Percentiles rank a stretch among this genome's conserved stretches.
phyloP scores from a whole-genome alignment of 2,329 filamentous ascomycete genomes.

The Penicillium sp. region DNA sequence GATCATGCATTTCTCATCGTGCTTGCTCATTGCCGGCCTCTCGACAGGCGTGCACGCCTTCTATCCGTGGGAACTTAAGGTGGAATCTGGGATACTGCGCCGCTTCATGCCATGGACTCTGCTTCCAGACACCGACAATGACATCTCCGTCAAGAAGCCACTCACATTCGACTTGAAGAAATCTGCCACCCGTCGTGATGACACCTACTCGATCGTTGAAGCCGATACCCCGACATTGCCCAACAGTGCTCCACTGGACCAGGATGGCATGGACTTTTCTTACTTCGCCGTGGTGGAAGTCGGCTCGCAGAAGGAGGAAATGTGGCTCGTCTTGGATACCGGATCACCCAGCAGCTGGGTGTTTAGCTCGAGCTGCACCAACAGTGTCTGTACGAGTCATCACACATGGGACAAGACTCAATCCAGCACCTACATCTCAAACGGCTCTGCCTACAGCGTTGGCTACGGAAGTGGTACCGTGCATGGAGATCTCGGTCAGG shows the following conservation, averaged over 20 bases:
- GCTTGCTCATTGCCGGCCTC: slow-evolving; percentile 32
- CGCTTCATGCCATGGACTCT: slow-evolving; percentile 35
- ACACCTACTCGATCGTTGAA: slow-evolving; percentile 45
- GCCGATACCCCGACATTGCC: slow-evolving; percentile 38
- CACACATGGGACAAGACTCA: slow-evolving; percentile 62
- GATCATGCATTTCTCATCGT: slow-evolving; percentile 39
- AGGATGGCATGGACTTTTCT: slow-evolving; percentile 52
- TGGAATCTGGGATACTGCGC: slow-evolving; percentile 18
- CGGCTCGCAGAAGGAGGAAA: slow-evolving; percentile 48
- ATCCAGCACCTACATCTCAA: slow-evolving; percentile 58
- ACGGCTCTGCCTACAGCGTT: slow-evolving; percentile 55
- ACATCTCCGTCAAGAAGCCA: slow-evolving; percentile 18
- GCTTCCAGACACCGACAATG: slow-evolving; percentile 14
- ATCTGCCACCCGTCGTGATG: slow-evolving; percentile 42
- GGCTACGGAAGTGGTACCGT: slow-evolving; percentile 75
- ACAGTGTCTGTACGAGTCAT: slow-evolving; percentile 63
- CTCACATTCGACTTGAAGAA: slow-evolving; percentile 39
- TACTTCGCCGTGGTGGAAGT: slow-evolving; percentile 52
- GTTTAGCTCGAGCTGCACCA: slow-evolving; percentile 66
- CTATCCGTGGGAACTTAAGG: slow-evolving; percentile 38
- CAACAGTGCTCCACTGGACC: slow-evolving; percentile 50
- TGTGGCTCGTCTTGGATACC: slow-evolving; percentile 53
- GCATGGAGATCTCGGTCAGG: slow-evolving; percentile 60
- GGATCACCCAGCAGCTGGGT: slow-evolving; percentile 71
- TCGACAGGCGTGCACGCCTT: slow-evolving; percentile 40